Base-by-base conservation (phyloP, 345 rosid genomes). In the Citrus glauca region DNA sequence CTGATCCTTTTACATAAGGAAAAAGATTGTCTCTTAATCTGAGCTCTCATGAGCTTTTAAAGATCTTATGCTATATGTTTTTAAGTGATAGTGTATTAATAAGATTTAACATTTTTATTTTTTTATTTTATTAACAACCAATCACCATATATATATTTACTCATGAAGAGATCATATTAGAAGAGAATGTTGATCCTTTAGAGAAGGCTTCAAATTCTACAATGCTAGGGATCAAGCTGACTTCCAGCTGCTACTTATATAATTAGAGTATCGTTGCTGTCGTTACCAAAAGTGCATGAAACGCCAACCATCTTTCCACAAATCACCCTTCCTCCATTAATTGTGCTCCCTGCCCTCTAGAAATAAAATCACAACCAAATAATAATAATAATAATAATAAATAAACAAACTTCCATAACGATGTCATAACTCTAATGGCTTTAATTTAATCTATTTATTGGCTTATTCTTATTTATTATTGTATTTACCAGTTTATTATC, bases 231-330 rank as follows among this genome's bases (percentile, higher is more conserved):
- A 16, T 50, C 56, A 50, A 50, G 20, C 6, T 16, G 56, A 16
- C 20, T 50, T 50, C 6, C 20, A 50, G 20, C 56, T 13, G 56
- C 20, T 50, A 16, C 19, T 16, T 16, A 50, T 14, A 50, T 50
- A 50, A 42, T 42, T 42, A 50, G 56, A 16, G 20, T 16, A 13
- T 50, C 5, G 56, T 50, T 13, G 56, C 56, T 16, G 17, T 16
- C 17, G 56, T 16, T 16, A 4, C 56, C 6, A 24, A 59, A 61
- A 74, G 27, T 40, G 16, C 33, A 2, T 24, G 48, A 72, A 72
- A 57, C 33, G 20, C 75, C 75, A 56, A 56, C 76, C n/a, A 56
- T 69, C 72, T 72, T 72, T 57, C 35, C 66, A 37, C 22, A 35
- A 72, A 71, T 24, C 53, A 30, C 35, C 48, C 27, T 8, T 5